Evolutionary conservation across 805 yeast species (phyloP), one percentile per base, ranked within the genome.

Genomic region (Metschnikowia cerradonensis): DNA sequence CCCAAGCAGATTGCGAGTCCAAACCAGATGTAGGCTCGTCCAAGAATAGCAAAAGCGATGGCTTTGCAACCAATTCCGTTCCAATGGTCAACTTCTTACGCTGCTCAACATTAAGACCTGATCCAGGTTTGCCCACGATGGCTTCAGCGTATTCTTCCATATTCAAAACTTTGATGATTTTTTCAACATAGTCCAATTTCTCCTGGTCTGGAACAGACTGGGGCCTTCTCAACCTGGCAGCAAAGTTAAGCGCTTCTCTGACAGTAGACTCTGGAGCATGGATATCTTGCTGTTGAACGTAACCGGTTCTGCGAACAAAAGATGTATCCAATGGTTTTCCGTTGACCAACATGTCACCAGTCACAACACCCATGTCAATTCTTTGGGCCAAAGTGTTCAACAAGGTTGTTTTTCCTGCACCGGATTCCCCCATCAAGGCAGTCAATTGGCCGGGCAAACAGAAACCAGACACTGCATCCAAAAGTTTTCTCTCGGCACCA

Each of bases 351-450:
- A 79, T 77, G 39, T 77, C 79, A 56, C 86, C 86, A 30, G 83
- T 74, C 45, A 81, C 72, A 33, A 77, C 78, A 65, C 86, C 86
- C 66, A 72, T 71, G 37, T 78, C 76, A 52, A 76, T 72, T 64
- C 85, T 70, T 57, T 77, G 79, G 41, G 83, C 78, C 51, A 80
- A 66, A 19, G 75, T 75, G 62, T 80, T 81, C 57, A 80, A 68
- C 48, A 80, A 64, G 10, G 84, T 80, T 10, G 84, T 80, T 58
- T 80, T 80, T 61, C 85, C 84, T 30, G 83, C 83, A 62, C 84
- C 84, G n/a, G 84, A 79, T 44, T 79, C 83, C 57, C 84, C 84
- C 83, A 80, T 79, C 30, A 80, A 63, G 11, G 86, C 85, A 20
- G 84, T 81, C 60, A 80, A 63, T 6, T 77, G 72, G 41, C 85